These are phyloP conservation scores for Dactylellina leptospora DNA, from an alignment of 2,329 filamentous ascomycete species.

Conservation along the genomic window DNA sequence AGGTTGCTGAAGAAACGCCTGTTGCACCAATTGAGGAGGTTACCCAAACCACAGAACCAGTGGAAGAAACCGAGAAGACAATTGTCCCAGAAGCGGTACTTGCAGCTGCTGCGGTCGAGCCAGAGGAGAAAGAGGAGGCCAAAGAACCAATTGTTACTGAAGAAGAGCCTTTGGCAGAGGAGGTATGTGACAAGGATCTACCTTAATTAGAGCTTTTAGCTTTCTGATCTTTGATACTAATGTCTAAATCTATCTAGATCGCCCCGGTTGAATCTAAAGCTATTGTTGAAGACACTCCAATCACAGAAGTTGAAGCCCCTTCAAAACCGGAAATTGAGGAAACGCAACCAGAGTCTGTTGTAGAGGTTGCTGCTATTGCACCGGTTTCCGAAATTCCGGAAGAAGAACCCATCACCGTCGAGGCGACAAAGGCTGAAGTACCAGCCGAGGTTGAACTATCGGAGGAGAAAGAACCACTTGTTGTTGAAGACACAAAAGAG, in stretches of 20 bases:
- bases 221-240: not conserved
- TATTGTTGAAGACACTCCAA: not conserved
- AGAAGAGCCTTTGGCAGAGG: constrained; percentile 20
- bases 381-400: not conserved
- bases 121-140: constrained; percentile 16
- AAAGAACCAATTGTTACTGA: constrained; percentile 5
- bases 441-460: not conserved
- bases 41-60: not conserved
- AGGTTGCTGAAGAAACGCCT: constrained; percentile 7
- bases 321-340: constrained; percentile 18
- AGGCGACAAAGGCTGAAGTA: constrained; percentile 21
- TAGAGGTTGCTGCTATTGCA: constrained; percentile 6
- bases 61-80: constrained; percentile 1
- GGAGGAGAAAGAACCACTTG: not conserved
- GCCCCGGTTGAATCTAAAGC: constrained; percentile 17
- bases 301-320: constrained; percentile 1
- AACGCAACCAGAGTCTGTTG: not conserved
- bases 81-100: constrained; percentile 6
- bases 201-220: not conserved
- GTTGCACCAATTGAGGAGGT: constrained; percentile 12
- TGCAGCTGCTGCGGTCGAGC: constrained; percentile 6
- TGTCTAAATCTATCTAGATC: constrained; percentile 4
- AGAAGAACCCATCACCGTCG: constrained; percentile 1
- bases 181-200: constrained; percentile 20
- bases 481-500: not conserved